Percentiles rank a stretch among this genome's conserved stretches.
These are phyloP conservation scores for Podosphaera fusca DNA, from an alignment of 2,329 filamentous ascomycete species.

Conservation along the genomic window DNA sequence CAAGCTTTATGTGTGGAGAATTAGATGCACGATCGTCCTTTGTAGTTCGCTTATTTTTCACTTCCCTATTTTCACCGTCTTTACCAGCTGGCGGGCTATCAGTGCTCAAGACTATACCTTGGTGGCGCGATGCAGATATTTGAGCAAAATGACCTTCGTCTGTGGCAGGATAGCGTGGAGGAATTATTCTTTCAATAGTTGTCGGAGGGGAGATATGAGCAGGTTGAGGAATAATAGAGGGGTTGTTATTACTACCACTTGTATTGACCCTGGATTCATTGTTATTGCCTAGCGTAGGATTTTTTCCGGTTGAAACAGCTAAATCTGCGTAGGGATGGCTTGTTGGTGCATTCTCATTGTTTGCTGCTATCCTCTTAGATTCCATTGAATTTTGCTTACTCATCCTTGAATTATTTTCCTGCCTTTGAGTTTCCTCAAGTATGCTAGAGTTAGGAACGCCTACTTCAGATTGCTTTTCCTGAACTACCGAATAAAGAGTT, in stretches of 20 bases:
- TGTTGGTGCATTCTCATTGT: not conserved
- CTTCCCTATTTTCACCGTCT: constrained; percentile 23
- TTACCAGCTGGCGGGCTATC: constrained; percentile 35
- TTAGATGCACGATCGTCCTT: constrained; percentile 21
- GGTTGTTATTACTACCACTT: constrained; percentile 49
- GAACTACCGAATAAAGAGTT: not conserved
- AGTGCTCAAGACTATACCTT: constrained; percentile 27
- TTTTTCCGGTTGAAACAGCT: not conserved
- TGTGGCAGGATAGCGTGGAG: constrained; percentile 10
- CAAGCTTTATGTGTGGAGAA: constrained; percentile 36
- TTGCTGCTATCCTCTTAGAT: constrained; percentile 2
- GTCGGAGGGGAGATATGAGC: constrained; percentile 41
- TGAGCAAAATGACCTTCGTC: constrained; percentile 24
- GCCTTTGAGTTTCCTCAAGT: not conserved
- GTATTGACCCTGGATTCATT: constrained; percentile 18
- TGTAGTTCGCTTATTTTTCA: constrained; percentile 25
- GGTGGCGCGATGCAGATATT: constrained; percentile 30
- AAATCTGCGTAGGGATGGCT: not conserved
- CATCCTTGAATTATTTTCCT: too few species aligned
- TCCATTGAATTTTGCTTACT: constrained; percentile 1
- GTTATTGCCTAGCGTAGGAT: constrained; percentile 1
- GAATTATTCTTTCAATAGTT: constrained; percentile 18
- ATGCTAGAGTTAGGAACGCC: constrained; percentile 4
- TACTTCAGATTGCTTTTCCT: constrained; percentile 1
- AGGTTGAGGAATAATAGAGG: constrained; percentile 52